Base-by-base conservation (phyloP, 176 grass and related monocot species). In the maize (Zea mays) region DNA sequence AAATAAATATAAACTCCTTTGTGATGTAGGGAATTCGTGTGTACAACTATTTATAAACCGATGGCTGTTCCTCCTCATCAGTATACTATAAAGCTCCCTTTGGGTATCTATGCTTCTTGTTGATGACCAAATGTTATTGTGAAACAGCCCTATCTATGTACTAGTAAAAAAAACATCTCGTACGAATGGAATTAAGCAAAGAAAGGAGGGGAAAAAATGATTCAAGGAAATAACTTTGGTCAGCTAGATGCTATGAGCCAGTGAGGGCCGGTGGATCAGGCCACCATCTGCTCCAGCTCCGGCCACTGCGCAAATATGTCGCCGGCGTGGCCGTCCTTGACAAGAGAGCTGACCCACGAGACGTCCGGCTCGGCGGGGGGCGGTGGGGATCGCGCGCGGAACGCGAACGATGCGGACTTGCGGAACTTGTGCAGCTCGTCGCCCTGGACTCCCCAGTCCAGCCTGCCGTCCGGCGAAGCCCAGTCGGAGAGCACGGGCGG, bases 161-260 rank as follows among this genome's bases (percentile, higher is more conserved):
- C 54, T 57, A 56, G n/a, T 43, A 41, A 5, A 86, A 90, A 85
- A 82, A 90, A 66, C 65, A 37, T 78, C 63, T 83, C 69, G 62
- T 81, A 80, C 90, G 87, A 90, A 95, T 90, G 68, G 65, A 92
- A 86, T 91, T 75, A 89, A 90, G 77, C 71, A 82, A 88, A 87
- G 72, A 71, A 82, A 93, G 52, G 39, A 93, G 52, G 39, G 38
- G 58, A 81, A 88, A 64, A 88, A 99, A 83, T 75, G 88, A 93
- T 85, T 85, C 78, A 99, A 93, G 90, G 89, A 99, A 96, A 90
- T 81, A 99, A 95, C 88, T 86, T 76, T 84, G 76, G 92, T 95
- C 84, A 92, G 85, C 85, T 78, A 73, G 82, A 63, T 79, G 81
- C 46, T 75, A 83, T 76, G 73, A 86, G 69, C 70, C 77, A 17